Evolutionary conservation across 768 basidiomycete species (phyloP).

Genomic region (Antrodiella citrinella): DNA sequence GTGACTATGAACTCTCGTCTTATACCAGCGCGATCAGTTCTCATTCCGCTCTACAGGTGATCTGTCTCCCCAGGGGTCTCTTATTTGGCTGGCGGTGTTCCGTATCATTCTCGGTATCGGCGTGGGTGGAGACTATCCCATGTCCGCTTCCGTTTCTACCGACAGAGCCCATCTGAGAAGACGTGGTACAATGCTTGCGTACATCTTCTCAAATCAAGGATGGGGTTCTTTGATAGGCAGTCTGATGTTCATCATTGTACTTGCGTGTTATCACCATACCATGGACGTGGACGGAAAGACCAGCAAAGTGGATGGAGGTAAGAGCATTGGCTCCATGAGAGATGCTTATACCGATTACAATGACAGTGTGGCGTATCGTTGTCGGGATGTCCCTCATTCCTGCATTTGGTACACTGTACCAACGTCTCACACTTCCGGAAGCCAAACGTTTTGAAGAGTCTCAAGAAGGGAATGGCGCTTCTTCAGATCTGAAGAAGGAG

Average conservation of each 20-base stretch:
- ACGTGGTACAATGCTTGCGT: conserved; percentile 67
- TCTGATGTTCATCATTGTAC: conserved; percentile 54
- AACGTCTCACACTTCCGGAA: conserved; percentile 67
- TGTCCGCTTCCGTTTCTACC: conserved; percentile 62
- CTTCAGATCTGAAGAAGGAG: conserved; percentile 25
- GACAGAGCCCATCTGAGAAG: conserved; percentile 60
- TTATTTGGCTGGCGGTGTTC: conserved; percentile 60
- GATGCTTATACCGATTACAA: background rate
- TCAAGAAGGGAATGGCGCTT: conserved; percentile 26
- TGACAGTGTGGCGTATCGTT: conserved; percentile 61
- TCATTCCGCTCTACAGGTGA: conserved; percentile 23
- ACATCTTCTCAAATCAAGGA: conserved; percentile 72
- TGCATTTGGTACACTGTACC: conserved; percentile 67
- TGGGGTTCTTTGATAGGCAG: conserved; percentile 67
- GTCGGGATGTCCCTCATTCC: conserved; percentile 71
- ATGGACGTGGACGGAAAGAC: conserved; percentile 52
- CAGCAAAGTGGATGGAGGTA: conserved; percentile 64
- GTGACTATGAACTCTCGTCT: conserved; percentile 18
- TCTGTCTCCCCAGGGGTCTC: conserved; percentile 39
- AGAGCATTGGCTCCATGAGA: background rate
- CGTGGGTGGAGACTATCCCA: conserved; percentile 75
- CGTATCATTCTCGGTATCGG: conserved; percentile 73
- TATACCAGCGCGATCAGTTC: background rate
- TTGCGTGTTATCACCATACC: conserved; percentile 52
- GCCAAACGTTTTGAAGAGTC: conserved; percentile 47